Conservation (phyloP, 192 early-diverging fungal species). For the Neocallimastix lanati region DNA sequence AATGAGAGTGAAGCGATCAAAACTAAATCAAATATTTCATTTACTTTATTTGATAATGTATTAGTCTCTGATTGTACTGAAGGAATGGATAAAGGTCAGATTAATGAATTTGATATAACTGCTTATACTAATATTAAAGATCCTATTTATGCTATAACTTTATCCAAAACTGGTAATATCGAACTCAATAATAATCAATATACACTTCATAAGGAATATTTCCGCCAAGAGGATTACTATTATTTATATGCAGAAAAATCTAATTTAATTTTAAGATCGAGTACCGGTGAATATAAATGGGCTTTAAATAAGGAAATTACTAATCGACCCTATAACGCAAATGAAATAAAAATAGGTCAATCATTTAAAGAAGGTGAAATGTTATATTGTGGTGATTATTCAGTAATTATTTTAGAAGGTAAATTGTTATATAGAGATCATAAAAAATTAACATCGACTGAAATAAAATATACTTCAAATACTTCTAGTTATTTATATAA, state of each 20-base stretch:
- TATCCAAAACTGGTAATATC: background rate
- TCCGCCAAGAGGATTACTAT: background rate
- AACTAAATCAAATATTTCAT: background rate
- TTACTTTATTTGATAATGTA: background rate
- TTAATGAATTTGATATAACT: background rate
- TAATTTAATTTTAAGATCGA: background rate
- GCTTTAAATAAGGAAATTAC: background rate
- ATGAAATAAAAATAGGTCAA: no score
- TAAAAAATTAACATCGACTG: no score
- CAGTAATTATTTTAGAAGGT: no score
- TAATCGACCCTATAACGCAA: background rate
- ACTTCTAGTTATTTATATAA: background rate
- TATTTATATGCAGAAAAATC: background rate
- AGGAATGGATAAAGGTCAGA: no score
- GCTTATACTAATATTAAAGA: background rate
- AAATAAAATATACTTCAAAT: background rate
- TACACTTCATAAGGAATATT: no score
- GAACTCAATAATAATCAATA: background rate
- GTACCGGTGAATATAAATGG: background rate
- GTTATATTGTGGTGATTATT: no score
- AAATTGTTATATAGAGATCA: no score
- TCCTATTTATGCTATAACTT: background rate
- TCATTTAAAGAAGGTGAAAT: no score
- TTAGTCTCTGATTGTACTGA: background rate
- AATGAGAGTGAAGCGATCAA: background rate